Evolutionary conservation across 2,329 filamentous ascomycete genomes (phyloP), one percentile per base, ranked within the genome.

Genomic region (Xenosphaeropsis pyriputrescens): DNA sequence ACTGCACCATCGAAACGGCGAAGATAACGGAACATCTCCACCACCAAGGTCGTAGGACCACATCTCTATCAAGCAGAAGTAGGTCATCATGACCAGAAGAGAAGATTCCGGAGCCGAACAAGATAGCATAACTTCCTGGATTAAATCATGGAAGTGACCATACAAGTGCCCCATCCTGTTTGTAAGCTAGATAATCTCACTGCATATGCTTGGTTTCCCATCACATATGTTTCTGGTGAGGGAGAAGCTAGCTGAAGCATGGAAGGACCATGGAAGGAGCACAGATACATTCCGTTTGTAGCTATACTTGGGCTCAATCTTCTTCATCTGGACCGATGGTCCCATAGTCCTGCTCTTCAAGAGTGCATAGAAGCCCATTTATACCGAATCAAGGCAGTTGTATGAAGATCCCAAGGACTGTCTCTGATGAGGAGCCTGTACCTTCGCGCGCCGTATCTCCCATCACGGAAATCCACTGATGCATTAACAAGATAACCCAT

Each of bases 401-500:
- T 26, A 35, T 50, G 51, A 60, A 63, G 59, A 63, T 62, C 64
- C 65, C 65, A 60, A 69, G 68, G 65, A 63, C 64, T 53, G 55
- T 62, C 63, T 60, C 55, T 44, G 45, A 47, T 38, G 40, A 59
- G 65, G 61, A 55, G 55, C 61, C 50, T 49, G 50, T 44, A 45
- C 33, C 41, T 40, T 57, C 65, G 61, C 66, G 60, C 64, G 62
- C 58, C 41, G 41, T 33, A 51, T 54, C 46, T 53, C 47, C 46
- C 46, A 34, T 44, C 39, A 36, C 39, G 32, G 45, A 47, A 48
- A 51, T 53, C 51, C 47, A 26, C 49, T 50, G 30, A 49, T 51
- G 54, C 60, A 63, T 57, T 59, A 50, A 53, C 55, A 56, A 59
- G 68, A 68, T 68, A 70, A 68, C 70, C 68, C 63, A 60, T 26